Evolutionary conservation across 176 grass and related monocot species (phyloP).

Genomic region (Hsuehochloa calcarea): DNA sequence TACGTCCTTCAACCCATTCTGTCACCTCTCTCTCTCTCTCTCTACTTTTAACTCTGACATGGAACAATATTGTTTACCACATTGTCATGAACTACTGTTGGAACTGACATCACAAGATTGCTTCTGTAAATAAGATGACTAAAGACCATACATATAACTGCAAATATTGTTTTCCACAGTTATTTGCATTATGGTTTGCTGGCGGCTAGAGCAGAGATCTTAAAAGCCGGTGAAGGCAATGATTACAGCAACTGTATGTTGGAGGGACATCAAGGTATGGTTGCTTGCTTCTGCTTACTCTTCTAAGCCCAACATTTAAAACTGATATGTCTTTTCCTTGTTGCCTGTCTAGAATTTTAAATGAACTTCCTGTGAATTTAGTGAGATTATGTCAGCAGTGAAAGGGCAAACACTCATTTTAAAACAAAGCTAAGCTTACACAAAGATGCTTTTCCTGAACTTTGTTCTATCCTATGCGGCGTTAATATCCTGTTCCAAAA

Average conservation of each 20-base stretch:
- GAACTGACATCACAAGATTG: conserved; percentile 15
- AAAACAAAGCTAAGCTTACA: background rate
- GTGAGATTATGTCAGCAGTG: conserved; percentile 10
- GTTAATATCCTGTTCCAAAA: conserved; percentile 14
- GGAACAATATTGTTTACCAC: conserved; percentile 12
- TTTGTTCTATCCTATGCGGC: background rate
- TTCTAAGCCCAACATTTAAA: conserved; percentile 7
- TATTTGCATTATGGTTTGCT: conserved; percentile 94
- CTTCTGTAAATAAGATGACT: conserved; percentile 14
- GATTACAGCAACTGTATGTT: conserved; percentile 75
- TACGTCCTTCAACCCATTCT: conserved; percentile 1
- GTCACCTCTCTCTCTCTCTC: background rate
- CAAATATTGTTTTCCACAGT: conserved; percentile 44
- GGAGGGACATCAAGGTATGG: conserved; percentile 75
- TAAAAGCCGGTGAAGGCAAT: conserved; percentile 58
- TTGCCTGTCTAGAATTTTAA: conserved; percentile 20
- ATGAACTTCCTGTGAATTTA: conserved; percentile 21
- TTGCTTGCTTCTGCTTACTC: conserved; percentile 12
- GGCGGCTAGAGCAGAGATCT: conserved; percentile 94
- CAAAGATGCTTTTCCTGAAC: conserved; percentile 8
- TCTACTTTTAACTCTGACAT: background rate
- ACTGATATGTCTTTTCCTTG: background rate
- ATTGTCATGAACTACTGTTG: conserved; percentile 1
- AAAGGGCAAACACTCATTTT: conserved; percentile 11
- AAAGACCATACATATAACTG: conserved; percentile 2